Evolutionary conservation across 371 early-diverging fungal genomes (phyloP).

Genomic region (Hamiltosporidium magnivora): DNA sequence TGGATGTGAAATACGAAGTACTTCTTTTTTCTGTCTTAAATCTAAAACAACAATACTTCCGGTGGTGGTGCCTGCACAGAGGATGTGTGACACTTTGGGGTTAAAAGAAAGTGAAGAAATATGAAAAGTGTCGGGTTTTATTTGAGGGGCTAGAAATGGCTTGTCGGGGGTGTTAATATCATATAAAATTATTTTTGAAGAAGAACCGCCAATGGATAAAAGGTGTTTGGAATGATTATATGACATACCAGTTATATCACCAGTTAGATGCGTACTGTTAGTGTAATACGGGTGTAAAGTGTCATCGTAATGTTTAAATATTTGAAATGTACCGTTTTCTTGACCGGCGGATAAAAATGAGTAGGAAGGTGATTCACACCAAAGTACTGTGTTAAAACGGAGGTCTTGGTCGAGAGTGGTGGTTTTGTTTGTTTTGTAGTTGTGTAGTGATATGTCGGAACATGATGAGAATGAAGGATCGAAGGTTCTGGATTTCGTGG

Average conservation of each 20-base stretch:
- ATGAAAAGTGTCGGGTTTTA: constrained; percentile 19
- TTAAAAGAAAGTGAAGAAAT: constrained; percentile 50
- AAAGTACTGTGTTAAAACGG: constrained; percentile 48
- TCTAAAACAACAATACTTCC: constrained; percentile 50
- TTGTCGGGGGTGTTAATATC: constrained; percentile 44
- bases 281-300: constrained; percentile 12
- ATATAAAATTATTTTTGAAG: constrained; percentile 47
- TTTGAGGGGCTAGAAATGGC: constrained; percentile 41
- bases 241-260: constrained; percentile 48
- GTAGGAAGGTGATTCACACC: constrained; percentile 37
- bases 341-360: constrained; percentile 42
- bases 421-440: constrained; percentile 35
- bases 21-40: constrained; percentile 48
- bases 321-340: constrained; percentile 47
- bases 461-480: constrained; percentile 50
- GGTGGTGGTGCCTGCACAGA: constrained; percentile 45
- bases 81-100: constrained; percentile 45
- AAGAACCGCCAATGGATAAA: constrained; percentile 41
- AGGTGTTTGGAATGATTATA: constrained; percentile 43
- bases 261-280: constrained; percentile 20
- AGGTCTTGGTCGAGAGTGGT: constrained; percentile 21
- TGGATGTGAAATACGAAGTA: constrained; percentile 29
- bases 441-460: constrained; percentile 40
- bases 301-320: constrained; percentile 19
- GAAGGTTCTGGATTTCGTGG: constrained; percentile 54